Conservation (phyloP, 805 yeast genomes). For the Ogataea nonfermentans region DNA sequence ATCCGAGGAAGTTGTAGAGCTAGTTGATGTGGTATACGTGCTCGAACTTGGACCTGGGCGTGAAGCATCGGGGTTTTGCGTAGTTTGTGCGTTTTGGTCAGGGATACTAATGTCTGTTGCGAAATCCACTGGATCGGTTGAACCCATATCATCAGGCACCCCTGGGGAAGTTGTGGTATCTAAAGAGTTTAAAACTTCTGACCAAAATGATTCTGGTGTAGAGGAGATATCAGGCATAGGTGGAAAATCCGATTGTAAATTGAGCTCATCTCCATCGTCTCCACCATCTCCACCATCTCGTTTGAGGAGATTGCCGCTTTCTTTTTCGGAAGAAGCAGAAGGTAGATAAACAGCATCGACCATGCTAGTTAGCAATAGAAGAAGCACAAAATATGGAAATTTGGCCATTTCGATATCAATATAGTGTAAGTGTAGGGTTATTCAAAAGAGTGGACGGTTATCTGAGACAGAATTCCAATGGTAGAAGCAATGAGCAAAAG, state of each 20-base stretch:
- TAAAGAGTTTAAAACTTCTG: no score
- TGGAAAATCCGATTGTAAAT: background rate
- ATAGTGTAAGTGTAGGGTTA: background rate
- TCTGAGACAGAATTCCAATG: constrained; percentile 1
- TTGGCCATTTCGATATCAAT: constrained; percentile 4
- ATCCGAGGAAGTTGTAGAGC: background rate
- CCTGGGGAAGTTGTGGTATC: no score
- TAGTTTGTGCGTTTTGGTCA: background rate
- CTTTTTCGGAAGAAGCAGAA: constrained; percentile 9
- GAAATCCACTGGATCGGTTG: no score
- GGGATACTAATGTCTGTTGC: background rate
- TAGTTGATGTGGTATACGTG: background rate
- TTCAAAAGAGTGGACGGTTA: constrained; percentile 12
- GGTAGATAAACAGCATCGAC: constrained; percentile 8
- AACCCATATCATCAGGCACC: no score
- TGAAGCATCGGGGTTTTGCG: background rate
- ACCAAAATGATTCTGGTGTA: background rate
- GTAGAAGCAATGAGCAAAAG: constrained; percentile 1
- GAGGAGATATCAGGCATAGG: constrained; percentile 2
- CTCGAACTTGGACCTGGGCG: background rate
- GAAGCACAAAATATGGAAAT: background rate
- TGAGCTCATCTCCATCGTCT: background rate
- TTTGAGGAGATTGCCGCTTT: constrained; percentile 10
- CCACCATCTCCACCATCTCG: constrained; percentile 3
- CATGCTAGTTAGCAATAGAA: background rate